Conservation (phyloP, 495 filamentous ascomycete genomes). For the Xylaria castorea region DNA sequence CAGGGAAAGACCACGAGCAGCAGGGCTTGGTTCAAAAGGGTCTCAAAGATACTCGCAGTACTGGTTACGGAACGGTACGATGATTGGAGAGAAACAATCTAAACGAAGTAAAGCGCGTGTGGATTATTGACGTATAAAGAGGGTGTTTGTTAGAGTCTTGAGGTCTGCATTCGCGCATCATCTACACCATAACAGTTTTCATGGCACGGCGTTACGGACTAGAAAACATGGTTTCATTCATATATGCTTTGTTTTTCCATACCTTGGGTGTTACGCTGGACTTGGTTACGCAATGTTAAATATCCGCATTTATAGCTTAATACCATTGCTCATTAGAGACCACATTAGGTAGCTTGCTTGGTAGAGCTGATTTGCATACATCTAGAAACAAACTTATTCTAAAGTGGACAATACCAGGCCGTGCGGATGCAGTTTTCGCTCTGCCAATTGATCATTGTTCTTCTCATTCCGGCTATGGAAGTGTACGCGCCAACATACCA, state of each 20-base stretch:
- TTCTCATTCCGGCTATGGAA: neutral
- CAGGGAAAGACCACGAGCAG: neutral
- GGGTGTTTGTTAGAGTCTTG: neutral
- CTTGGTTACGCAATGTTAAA: neutral
- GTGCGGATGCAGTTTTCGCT: neutral
- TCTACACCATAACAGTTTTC: neutral
- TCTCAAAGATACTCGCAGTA: neutral
- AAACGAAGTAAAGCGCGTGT: neutral
- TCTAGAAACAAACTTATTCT: no score
- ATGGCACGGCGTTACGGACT: conserved; percentile 34
- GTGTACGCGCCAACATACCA: neutral
- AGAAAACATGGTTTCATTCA: conserved; percentile 19
- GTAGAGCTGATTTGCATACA: neutral
- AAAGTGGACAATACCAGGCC: neutral
- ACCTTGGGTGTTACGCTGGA: no score
- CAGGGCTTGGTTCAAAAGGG: conserved; percentile 2
- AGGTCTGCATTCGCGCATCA: conserved; percentile 2
- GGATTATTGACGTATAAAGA: conserved; percentile 16
- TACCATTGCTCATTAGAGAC: neutral
- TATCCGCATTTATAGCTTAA: neutral
- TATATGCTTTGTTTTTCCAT: neutral
- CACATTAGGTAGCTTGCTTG: conserved; percentile 5
- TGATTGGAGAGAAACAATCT: neutral
- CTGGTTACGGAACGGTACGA: conserved; percentile 18
- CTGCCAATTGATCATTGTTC: neutral